Base-by-base conservation (phyloP, 2,329 filamentous ascomycete genomes). In the Neonectria faginata region DNA sequence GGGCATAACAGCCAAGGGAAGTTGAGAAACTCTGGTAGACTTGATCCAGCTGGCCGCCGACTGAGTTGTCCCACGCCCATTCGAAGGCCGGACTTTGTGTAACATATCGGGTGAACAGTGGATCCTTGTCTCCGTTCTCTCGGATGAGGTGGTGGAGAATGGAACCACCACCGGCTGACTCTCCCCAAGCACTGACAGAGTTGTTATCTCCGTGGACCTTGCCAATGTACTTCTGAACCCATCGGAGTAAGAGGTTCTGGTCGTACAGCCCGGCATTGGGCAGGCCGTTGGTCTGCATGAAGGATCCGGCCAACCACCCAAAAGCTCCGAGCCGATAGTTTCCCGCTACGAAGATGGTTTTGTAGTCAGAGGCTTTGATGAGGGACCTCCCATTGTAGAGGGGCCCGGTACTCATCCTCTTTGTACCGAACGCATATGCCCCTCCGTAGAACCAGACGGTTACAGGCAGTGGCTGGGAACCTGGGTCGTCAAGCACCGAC, bases 301-400 rank as follows among this genome's bases (percentile, higher is more conserved):
- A 80, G 2, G 78, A 74, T 4, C 82, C 83, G 6, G 80, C 80
- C 0, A 85, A 76, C 62, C 80, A 86, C 0, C 84, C 84, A 65
- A 80, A 84, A 0, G 82, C 80, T 14, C 83, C 83, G 3, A 83
- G 71, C 16, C 84, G 78, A 66, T 86, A 86, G 73, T 86, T 86
- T 51, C 80, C 79, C 2, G 79, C 71, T 5, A 85, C 78, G 52
- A 82, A 83, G 18, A 85, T 83, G 48, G 82, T 72, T 48, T 80
- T 74, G 54, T 81, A 79, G 12, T 73, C 68, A 1, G 78, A 75
- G 4, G 58, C 51, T 2, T 41, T 31, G 29, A 61, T 22, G 20
- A 56, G 10, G 2, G 58, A 47, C 25, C 31, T 12, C 27, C 81
- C 81, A 33, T 79, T 74, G 58, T n/a, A n/a, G n/a, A 74, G 64